Evolutionary conservation across 129 eudicot genomes (phyloP).

Genomic region (Saussurea involucrata): DNA sequence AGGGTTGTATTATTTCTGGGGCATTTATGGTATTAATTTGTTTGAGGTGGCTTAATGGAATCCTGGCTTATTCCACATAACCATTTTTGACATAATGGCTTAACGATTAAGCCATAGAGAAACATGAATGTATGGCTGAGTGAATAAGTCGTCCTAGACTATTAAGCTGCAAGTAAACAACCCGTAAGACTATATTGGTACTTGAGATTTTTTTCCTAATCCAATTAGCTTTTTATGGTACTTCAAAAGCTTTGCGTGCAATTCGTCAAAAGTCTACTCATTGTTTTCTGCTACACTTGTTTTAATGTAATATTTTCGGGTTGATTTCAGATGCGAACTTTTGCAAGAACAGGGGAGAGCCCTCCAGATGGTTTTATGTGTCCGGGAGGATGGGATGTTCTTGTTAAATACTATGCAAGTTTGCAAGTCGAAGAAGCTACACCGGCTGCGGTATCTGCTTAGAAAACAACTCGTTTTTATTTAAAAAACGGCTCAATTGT

Average conservation of each 20-base stretch:
- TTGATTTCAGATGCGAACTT: conserved; percentile 67
- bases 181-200: too few species aligned
- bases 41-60: too few species aligned
- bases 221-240: too few species aligned
- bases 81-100: background rate
- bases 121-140: too few species aligned
- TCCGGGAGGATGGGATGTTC: conserved; percentile 80
- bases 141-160: too few species aligned
- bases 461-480: background rate
- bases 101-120: too few species aligned
- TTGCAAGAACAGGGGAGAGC: conserved; percentile 79
- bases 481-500: background rate
- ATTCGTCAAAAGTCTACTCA: background rate
- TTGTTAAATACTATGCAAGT: conserved; percentile 67
- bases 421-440: conserved; percentile 62
- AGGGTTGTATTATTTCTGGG: too few species aligned
- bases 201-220: too few species aligned
- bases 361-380: conserved; percentile 97
- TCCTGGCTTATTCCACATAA: background rate
- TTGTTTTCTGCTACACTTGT: background rate
- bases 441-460: conserved; percentile 41
- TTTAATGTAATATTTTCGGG: background rate
- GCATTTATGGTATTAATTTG: too few species aligned
- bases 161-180: too few species aligned
- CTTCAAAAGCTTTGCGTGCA: background rate